Evolutionary conservation across 2,329 filamentous ascomycete species (phyloP).

Genomic region (Penicillium sp.): DNA sequence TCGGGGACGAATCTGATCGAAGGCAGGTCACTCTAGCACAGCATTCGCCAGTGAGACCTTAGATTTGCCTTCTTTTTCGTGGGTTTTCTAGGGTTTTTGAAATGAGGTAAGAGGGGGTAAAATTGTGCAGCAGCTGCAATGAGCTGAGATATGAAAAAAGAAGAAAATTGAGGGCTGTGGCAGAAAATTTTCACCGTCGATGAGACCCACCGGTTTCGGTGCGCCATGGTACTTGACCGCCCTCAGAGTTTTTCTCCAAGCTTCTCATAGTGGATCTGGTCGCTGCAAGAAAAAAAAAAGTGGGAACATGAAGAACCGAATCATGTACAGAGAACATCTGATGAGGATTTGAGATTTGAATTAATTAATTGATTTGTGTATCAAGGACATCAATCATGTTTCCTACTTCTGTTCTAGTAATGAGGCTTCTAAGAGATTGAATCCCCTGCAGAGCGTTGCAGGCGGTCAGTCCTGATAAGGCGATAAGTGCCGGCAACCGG

Average conservation of each 20-base stretch:
- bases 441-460: constrained; percentile 4
- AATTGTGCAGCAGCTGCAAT: constrained; percentile 17
- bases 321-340: background rate
- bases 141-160: constrained; percentile 20
- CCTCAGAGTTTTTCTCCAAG: constrained; percentile 15
- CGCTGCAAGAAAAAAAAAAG: background rate
- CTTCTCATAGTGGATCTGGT: background rate
- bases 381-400: background rate
- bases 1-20: constrained; percentile 35
- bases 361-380: background rate
- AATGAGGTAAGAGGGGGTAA: constrained; percentile 5
- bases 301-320: background rate
- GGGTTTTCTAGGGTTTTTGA: background rate
- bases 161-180: constrained; percentile 13
- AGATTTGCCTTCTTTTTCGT: background rate
- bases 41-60: constrained; percentile 31
- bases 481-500: background rate
- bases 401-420: background rate
- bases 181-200: constrained; percentile 21
- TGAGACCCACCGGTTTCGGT: constrained; percentile 17
- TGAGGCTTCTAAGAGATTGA: background rate
- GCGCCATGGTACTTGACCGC: constrained; percentile 8
- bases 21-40: constrained; percentile 37
- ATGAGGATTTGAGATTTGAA: background rate
- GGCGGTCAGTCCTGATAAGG: constrained; percentile 12